A percentile compares a stretch with the other conserved stretches of the same genome.
These are phyloP conservation scores for Trichaptum fuscoviolaceum DNA, from an alignment of 768 basidiomycete species.

Conservation along the genomic window DNA sequence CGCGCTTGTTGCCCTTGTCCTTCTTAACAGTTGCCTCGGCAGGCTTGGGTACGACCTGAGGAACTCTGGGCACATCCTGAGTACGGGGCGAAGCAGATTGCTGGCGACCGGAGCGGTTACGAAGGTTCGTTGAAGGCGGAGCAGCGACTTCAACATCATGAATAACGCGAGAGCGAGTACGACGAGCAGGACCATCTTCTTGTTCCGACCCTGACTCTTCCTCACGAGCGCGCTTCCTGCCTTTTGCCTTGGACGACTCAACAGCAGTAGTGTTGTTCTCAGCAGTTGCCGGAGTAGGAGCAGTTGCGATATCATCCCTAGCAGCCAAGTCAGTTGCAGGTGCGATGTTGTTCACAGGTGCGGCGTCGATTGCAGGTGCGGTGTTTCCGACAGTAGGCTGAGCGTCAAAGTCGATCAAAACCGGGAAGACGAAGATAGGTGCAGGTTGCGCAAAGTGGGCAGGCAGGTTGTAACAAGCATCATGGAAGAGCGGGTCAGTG, in stretches of 20 bases:
- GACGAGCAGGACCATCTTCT: not conserved
- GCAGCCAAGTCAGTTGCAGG: not conserved
- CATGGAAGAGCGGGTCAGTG: not conserved
- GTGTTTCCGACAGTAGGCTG: not conserved
- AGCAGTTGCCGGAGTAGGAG: not conserved
- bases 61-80: not conserved
- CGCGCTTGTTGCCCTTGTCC: not conserved
- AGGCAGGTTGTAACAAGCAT: not conserved
- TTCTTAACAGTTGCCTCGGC: not conserved
- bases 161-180: not conserved
- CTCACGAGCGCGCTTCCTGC: not conserved
- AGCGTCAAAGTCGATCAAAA: not conserved
- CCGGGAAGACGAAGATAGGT: not conserved
- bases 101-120: not conserved
- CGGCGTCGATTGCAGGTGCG: too few relatives aligned
- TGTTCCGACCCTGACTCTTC: not conserved
- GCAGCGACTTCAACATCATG: not conserved
- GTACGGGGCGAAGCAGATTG: not conserved
- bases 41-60: not conserved
- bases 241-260: not conserved
- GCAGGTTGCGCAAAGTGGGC: not conserved
- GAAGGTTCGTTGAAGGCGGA: not conserved
- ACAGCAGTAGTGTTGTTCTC: not conserved
- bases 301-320: not conserved
- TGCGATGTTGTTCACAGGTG: not conserved